Conservation (phyloP, 2,329 filamentous ascomycete species). For the Fusarium sambucinum region DNA sequence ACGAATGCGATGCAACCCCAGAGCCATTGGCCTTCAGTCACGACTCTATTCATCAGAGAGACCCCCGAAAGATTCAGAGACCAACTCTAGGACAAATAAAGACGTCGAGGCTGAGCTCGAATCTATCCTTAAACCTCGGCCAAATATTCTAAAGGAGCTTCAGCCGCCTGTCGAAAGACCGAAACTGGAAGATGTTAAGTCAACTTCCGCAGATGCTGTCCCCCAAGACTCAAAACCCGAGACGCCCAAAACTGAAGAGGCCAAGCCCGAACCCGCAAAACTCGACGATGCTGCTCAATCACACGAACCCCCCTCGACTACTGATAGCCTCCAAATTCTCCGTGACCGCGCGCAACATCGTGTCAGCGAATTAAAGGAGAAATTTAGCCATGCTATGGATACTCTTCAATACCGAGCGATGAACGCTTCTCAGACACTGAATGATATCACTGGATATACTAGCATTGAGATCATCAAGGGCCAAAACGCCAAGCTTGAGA, state of each 20-base stretch:
- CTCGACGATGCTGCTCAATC: slow-evolving; percentile 15
- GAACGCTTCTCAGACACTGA: slow-evolving; percentile 87
- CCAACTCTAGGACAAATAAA: slow-evolving; percentile 30
- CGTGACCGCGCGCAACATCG: slow-evolving; percentile 52
- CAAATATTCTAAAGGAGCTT: slow-evolving; percentile 25
- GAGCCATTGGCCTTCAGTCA: slow-evolving; percentile 37
- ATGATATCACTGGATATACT: slow-evolving; percentile 93
- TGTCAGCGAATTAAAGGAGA: slow-evolving; percentile 51
- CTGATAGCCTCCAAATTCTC: slow-evolving; percentile 47
- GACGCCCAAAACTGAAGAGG: slow-evolving; percentile 10
- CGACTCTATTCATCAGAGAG: slow-evolving; percentile 48
- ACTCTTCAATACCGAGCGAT: slow-evolving; percentile 87
- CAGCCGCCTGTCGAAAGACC: slow-evolving; percentile 22
- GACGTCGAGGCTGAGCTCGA: slow-evolving; percentile 38
- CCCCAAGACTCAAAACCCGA: slow-evolving; percentile 13
- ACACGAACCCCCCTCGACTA: slow-evolving; percentile 31
- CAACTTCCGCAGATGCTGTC: background rate
- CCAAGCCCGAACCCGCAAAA: slow-evolving; percentile 19
- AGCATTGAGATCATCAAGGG: slow-evolving; percentile 87
- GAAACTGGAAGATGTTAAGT: slow-evolving; percentile 16
- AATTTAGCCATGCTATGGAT: slow-evolving; percentile 77
- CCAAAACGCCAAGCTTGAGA: slow-evolving; percentile 78
- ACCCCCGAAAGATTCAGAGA: slow-evolving; percentile 37
- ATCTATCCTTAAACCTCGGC: slow-evolving; percentile 39
- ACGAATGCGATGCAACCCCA: slow-evolving; percentile 42